phyloP scores from a whole-genome alignment of 345 rosid genomes.

The Ceriops decandra region DNA sequence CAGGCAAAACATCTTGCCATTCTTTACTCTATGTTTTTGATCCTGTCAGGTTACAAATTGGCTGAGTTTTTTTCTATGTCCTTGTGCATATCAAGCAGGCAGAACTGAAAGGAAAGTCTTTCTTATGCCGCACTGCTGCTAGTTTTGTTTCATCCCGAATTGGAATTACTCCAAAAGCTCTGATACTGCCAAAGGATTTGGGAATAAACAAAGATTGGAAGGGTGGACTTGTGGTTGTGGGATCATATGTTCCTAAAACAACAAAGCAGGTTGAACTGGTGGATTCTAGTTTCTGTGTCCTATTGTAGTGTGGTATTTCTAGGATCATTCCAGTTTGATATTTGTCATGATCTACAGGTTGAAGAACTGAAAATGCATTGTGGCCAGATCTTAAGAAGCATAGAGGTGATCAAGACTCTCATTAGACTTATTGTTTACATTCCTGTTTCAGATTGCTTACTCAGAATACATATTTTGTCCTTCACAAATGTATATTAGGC shows the following conservation, averaged over 20 bases:
- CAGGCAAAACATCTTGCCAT: constrained; percentile 47
- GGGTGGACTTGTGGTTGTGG: constrained; percentile 88
- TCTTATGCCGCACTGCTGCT: constrained; percentile 93
- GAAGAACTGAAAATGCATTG: constrained; percentile 72
- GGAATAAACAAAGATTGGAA: constrained; percentile 52
- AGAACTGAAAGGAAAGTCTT: constrained; percentile 76
- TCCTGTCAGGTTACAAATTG: constrained; percentile 2
- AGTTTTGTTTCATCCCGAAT: constrained; percentile 91
- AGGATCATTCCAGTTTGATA: constrained; percentile 1
- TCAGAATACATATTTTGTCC: background rate
- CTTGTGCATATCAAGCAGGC: constrained; percentile 55
- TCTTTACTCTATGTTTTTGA: constrained; percentile 12
- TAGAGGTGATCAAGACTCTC: constrained; percentile 55
- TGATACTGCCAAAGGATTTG: constrained; percentile 69
- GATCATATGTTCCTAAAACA: constrained; percentile 96
- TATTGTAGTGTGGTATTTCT: background rate
- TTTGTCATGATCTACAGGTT: constrained; percentile 44
- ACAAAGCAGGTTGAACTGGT: constrained; percentile 69
- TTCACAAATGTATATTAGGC: background rate
- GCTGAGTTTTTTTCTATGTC: constrained; percentile 9
- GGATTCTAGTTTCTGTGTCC: constrained; percentile 15
- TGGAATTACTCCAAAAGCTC: constrained; percentile 81
- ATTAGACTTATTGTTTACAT: constrained; percentile 9
- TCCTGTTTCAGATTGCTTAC: background rate
- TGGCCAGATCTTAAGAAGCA: constrained; percentile 51